Evolutionary conservation across 371 early-diverging fungal genomes (phyloP).

Genomic region (Rhizopus arrhizus): DNA sequence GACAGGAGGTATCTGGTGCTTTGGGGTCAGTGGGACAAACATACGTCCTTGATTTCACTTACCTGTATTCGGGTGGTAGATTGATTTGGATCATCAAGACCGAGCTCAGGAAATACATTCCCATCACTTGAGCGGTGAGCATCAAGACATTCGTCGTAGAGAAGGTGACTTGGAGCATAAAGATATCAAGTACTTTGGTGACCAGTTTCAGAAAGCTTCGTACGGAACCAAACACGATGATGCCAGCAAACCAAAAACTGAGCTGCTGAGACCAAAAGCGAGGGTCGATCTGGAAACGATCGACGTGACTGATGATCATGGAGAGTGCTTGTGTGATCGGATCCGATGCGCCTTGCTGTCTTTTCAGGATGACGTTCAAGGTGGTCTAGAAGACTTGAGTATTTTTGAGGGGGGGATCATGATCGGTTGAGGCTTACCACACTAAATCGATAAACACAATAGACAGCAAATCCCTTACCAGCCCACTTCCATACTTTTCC

Average conservation of each 20-base stretch:
- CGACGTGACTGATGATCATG: constrained; percentile 63
- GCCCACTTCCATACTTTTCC: constrained; percentile 78
- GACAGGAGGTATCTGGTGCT: constrained; percentile 70
- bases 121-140: constrained; percentile 87
- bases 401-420: too few relatives aligned
- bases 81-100: constrained; percentile 90
- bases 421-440: constrained; percentile 53
- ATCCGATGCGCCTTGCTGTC: constrained; percentile 72
- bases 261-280: constrained; percentile 89
- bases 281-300: constrained; percentile 66
- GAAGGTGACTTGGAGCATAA: constrained; percentile 59
- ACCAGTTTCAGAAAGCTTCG: constrained; percentile 84
- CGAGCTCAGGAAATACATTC: constrained; percentile 88
- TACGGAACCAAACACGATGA: constrained; percentile 84
- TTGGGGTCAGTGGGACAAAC: not conserved
- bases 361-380: constrained; percentile 77
- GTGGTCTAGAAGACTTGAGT: constrained; percentile 51
- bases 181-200: constrained; percentile 69
- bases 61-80: constrained; percentile 82
- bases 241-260: constrained; percentile 87
- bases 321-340: constrained; percentile 84
- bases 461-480: constrained; percentile 81
- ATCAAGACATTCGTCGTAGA: constrained; percentile 73
- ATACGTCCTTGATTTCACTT: constrained; percentile 1
- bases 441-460: constrained; percentile 86